Conservation (phyloP, 148 eudicot genomes). For the Dianthus caryophyllus region DNA sequence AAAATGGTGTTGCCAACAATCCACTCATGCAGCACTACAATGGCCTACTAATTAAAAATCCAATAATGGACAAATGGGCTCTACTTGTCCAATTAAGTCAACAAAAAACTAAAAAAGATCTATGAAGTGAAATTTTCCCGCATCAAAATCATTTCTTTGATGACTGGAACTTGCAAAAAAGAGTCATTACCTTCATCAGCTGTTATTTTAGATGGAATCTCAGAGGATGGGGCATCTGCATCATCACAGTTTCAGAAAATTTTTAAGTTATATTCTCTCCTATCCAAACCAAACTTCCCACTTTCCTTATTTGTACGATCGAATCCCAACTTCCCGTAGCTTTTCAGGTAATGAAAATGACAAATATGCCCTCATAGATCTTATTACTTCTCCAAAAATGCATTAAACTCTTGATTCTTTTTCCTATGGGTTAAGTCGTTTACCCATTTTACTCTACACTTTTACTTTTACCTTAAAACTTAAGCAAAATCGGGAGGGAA, state of each 20-base stretch:
- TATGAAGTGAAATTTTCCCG: not conserved
- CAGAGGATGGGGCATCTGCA: conserved; percentile 9
- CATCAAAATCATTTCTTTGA: not conserved
- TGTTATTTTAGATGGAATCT: not conserved
- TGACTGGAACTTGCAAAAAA: not conserved
- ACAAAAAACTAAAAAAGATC: not conserved
- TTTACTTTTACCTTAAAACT: too few species aligned
- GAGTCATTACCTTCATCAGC: conserved; percentile 6
- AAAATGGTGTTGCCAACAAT: not conserved
- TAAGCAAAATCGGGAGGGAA: too few species aligned
- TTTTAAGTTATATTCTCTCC: too few species aligned
- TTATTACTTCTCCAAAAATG: too few species aligned
- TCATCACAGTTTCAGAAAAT: conserved; percentile 1
- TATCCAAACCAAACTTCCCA: too few species aligned
- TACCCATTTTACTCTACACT: too few species aligned
- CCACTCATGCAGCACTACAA: not conserved
- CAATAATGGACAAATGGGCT: not conserved
- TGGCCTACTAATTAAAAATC: not conserved
- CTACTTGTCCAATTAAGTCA: not conserved
- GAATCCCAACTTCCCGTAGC: too few species aligned
- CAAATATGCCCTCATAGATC: too few species aligned
- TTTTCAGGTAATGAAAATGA: too few species aligned
- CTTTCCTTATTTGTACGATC: too few species aligned
- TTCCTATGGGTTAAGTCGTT: too few species aligned
- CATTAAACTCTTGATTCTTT: too few species aligned